These are phyloP conservation scores for Penicillium herquei DNA, from an alignment of 495 filamentous ascomycete species.

Conservation along the genomic window DNA sequence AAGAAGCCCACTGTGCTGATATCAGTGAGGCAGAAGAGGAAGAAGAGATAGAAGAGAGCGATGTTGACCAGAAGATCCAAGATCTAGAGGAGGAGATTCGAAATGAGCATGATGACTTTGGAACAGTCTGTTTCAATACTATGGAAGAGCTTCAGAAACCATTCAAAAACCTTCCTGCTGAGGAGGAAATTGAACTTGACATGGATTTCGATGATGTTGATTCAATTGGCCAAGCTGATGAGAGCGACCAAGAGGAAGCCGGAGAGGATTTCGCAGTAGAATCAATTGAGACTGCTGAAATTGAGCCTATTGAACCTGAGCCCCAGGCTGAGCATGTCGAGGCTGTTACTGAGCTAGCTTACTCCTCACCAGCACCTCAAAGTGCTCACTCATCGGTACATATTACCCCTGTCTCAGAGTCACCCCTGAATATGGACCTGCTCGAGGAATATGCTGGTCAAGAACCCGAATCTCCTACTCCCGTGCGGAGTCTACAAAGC, in stretches of 20 bases:
- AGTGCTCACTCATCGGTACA: neutral
- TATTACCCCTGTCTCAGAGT: neutral
- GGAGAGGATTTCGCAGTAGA: neutral
- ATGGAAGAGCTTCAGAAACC: conserved; percentile 22
- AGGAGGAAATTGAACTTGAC: neutral
- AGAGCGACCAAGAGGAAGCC: neutral
- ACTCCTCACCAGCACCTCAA: neutral
- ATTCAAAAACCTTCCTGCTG: conserved; percentile 2
- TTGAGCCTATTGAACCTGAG: too few species aligned
- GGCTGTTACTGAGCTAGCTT: neutral
- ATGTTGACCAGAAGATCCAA: conserved; percentile 12
- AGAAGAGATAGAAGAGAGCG: neutral
- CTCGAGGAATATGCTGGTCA: conserved; percentile 3
- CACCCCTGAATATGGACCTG: conserved; percentile 3
- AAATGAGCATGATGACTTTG: conserved; percentile 20
- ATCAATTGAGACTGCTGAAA: neutral
- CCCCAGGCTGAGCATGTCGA: neutral
- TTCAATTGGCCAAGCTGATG: conserved; percentile 2
- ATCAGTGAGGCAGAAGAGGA: neutral
- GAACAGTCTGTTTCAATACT: conserved; percentile 23
- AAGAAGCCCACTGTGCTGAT: conserved; percentile 5
- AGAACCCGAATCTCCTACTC: conserved; percentile 1
- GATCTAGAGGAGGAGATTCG: conserved; percentile 13
- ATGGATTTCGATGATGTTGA: conserved; percentile 1
- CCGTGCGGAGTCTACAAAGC: neutral